Evolutionary conservation across 129 eudicot genomes (phyloP).

Genomic region (Flaveria robusta): DNA sequence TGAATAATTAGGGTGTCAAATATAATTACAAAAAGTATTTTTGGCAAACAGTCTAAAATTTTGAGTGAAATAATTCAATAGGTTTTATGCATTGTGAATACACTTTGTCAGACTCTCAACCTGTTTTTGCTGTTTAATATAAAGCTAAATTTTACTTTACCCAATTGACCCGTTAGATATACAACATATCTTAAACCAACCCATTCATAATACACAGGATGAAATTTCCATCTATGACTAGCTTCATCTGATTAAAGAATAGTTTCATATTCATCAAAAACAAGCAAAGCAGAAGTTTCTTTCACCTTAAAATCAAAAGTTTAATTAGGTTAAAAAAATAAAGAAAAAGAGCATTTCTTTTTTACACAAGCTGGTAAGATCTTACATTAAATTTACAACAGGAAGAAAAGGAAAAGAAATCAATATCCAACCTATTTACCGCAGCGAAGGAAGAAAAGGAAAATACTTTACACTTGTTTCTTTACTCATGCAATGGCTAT

Average conservation of each 20-base stretch:
- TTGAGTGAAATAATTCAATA: not conserved
- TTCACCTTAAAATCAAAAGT: not conserved
- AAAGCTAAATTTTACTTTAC: not conserved
- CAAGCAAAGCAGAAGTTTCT: slow-evolving; percentile 9
- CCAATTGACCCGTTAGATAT: not conserved
- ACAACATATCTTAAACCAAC: not conserved
- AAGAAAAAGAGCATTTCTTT: not conserved
- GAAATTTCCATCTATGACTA: not conserved
- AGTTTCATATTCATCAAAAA: not conserved
- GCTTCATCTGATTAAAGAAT: not conserved
- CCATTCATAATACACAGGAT: not conserved
- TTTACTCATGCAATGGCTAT: not conserved
- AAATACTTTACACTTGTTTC: not conserved
- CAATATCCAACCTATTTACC: not conserved
- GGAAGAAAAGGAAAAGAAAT: not conserved
- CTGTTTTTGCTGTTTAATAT: not conserved
- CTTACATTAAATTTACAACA: not conserved
- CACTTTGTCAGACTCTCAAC: not conserved
- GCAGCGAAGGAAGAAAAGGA: not conserved
- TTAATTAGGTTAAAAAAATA: slow-evolving; percentile 3
- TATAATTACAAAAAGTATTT: not conserved
- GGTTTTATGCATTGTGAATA: not conserved
- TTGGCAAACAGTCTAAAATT: not conserved
- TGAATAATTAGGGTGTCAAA: not conserved
- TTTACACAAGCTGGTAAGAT: not conserved